Evolutionary conservation across 495 filamentous ascomycete genomes (phyloP).

Genomic region (Daldinia grandis): DNA sequence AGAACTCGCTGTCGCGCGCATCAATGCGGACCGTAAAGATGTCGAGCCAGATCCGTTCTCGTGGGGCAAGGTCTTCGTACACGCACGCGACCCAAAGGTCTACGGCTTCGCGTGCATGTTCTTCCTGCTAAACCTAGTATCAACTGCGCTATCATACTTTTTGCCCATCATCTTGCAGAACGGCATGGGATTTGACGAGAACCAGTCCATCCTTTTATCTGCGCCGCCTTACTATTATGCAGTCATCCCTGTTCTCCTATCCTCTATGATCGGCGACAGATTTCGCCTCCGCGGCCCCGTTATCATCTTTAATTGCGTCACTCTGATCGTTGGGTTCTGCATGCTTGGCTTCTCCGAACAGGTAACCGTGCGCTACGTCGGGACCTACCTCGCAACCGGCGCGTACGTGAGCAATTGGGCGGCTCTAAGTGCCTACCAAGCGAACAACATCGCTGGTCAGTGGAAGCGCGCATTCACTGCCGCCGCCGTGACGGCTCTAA

Average conservation of each 20-base stretch:
- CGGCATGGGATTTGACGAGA: slow-evolving; percentile 74
- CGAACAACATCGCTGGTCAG: slow-evolving; percentile 73
- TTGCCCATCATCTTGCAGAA: slow-evolving; percentile 75
- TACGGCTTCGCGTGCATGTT: slow-evolving; percentile 77
- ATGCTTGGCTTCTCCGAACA: slow-evolving; percentile 77
- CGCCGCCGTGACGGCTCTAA: slow-evolving; percentile 72
- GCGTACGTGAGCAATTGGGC: slow-evolving; percentile 86
- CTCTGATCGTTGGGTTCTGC: slow-evolving; percentile 75
- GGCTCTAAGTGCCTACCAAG: slow-evolving; percentile 75
- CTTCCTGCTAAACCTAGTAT: slow-evolving; percentile 78
- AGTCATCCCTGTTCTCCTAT: slow-evolving; percentile 73
- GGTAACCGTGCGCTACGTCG: slow-evolving; percentile 75
- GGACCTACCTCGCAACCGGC: slow-evolving; percentile 77
- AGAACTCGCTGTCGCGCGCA: slow-evolving; percentile 63
- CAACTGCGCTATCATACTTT: slow-evolving; percentile 72
- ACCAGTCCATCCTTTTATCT: slow-evolving; percentile 73
- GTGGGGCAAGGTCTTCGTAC: slow-evolving; percentile 63
- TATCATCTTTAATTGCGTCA: slow-evolving; percentile 76
- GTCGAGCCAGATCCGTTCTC: slow-evolving; percentile 68
- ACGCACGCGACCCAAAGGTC: slow-evolving; percentile 73
- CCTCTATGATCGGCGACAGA: slow-evolving; percentile 73
- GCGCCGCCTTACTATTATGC: slow-evolving; percentile 83
- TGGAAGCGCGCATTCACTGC: slow-evolving; percentile 81
- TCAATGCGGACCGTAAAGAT: slow-evolving; percentile 72
- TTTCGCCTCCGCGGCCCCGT: slow-evolving; percentile 71